Conservation (phyloP, 2,329 filamentous ascomycete genomes). For the Colletotrichum truncatum region DNA sequence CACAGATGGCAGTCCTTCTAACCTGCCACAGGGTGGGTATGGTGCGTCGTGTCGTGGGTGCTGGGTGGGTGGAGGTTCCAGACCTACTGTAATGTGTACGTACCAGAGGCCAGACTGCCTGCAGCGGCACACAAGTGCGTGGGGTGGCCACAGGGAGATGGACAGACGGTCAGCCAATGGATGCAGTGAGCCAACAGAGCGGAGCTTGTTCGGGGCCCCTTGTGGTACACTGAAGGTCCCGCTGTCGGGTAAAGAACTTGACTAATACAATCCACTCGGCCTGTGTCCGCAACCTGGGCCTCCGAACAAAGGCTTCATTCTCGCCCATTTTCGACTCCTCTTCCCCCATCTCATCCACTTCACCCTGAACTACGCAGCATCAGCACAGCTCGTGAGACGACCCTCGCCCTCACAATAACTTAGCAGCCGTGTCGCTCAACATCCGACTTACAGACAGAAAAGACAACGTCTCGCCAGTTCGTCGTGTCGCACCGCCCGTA, state of each 20-base stretch:
- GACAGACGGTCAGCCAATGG: slow-evolving; percentile 12
- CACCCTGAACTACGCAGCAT: slow-evolving; percentile 18
- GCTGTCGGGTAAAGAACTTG: slow-evolving; percentile 31
- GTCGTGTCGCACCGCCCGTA: background rate
- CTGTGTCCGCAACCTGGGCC: slow-evolving; percentile 21
- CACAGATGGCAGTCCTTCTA: background rate
- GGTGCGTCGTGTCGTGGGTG: background rate
- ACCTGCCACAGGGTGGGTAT: background rate
- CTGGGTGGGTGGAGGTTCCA: slow-evolving; percentile 12
- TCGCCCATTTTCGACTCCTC: slow-evolving; percentile 28
- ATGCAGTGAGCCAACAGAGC: slow-evolving; percentile 5
- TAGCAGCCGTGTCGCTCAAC: background rate
- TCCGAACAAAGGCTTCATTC: slow-evolving; percentile 31
- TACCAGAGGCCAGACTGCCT: background rate
- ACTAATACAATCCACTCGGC: slow-evolving; percentile 30
- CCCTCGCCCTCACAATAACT: background rate
- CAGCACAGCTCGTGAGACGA: slow-evolving; percentile 6
- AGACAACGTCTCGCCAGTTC: background rate
- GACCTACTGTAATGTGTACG: background rate
- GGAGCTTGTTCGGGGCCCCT: slow-evolving; percentile 13
- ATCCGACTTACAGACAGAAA: background rate
- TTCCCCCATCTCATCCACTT: slow-evolving; percentile 30
- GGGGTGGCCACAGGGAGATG: slow-evolving; percentile 21
- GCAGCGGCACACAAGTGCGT: slow-evolving; percentile 4
- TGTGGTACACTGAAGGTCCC: slow-evolving; percentile 9